phyloP scores from a whole-genome alignment of 345 rosid species.

The Ceriops decandra region DNA sequence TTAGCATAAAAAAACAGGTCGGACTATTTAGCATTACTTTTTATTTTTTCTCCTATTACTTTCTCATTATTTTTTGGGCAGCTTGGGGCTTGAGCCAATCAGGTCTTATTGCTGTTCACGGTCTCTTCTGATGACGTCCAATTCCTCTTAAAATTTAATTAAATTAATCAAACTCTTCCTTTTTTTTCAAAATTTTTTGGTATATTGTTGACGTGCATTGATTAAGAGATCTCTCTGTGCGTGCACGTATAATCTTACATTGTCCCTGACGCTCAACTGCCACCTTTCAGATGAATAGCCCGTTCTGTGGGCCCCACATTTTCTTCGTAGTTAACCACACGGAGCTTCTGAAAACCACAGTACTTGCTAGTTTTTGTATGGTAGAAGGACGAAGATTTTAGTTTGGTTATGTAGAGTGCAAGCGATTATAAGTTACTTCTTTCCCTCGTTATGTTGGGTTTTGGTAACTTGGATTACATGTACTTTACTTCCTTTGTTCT shows the following conservation, averaged over 20 bases:
- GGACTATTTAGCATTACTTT: no score
- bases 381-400: neutral
- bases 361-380: conserved; percentile 9
- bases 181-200: no score
- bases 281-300: conserved; percentile 7
- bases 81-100: neutral
- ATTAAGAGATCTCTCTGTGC: conserved; percentile 2
- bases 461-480: neutral
- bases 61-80: neutral
- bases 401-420: neutral
- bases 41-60: neutral
- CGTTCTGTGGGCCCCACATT: conserved; percentile 12
- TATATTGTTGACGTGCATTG: no score
- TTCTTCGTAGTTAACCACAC: conserved; percentile 8
- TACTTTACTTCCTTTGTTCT: neutral
- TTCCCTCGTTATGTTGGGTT: neutral
- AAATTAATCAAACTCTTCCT: neutral
- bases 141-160: neutral
- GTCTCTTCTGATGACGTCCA: neutral
- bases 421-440: neutral
- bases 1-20: no score
- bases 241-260: conserved; percentile 26
- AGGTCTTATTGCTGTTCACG: neutral
- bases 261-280: conserved; percentile 4
- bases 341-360: conserved; percentile 19